phyloP scores from a whole-genome alignment of 768 basidiomycete species.

The Mycena floridula region DNA sequence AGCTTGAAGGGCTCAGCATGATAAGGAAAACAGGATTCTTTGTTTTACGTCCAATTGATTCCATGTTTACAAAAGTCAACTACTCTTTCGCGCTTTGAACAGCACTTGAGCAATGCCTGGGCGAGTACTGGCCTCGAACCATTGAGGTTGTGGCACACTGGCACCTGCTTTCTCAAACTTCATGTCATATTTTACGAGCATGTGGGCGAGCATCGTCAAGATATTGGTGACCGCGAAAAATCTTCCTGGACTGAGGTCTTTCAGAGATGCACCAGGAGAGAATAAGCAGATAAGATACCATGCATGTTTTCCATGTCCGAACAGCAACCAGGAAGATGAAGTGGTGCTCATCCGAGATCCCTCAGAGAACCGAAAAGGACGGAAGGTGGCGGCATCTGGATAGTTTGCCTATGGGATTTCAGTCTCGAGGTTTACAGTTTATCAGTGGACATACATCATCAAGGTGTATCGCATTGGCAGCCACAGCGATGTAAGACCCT shows the following conservation, averaged over 20 bases:
- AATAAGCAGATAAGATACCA: constrained; percentile 8
- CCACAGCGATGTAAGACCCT: too few species aligned
- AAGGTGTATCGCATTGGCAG: too few species aligned
- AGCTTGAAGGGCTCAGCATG: too few species aligned
- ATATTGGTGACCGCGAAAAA: constrained; percentile 8
- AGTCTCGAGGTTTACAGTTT: too few species aligned
- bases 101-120: constrained; percentile 3
- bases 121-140: not conserved
- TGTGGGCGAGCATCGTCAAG: constrained; percentile 4
- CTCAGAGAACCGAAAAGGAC: constrained; percentile 6
- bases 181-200: constrained; percentile 12
- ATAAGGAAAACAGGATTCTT: too few species aligned
- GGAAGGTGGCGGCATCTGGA: not conserved
- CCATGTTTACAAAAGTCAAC: too few species aligned
- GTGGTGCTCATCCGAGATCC: constrained; percentile 10
- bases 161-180: constrained; percentile 7
- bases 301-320: constrained; percentile 13
- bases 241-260: constrained; percentile 3
- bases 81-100: constrained; percentile 3
- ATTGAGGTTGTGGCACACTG: not conserved
- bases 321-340: constrained; percentile 9
- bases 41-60: too few species aligned
- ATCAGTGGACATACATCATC: too few species aligned
- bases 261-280: not conserved
- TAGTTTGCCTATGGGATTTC: constrained; percentile 5